A percentile compares a stretch with the other conserved stretches of the same genome.
These are phyloP conservation scores for Omphalea diandra DNA, from an alignment of 441 rosid genomes.

Conservation along the genomic window DNA sequence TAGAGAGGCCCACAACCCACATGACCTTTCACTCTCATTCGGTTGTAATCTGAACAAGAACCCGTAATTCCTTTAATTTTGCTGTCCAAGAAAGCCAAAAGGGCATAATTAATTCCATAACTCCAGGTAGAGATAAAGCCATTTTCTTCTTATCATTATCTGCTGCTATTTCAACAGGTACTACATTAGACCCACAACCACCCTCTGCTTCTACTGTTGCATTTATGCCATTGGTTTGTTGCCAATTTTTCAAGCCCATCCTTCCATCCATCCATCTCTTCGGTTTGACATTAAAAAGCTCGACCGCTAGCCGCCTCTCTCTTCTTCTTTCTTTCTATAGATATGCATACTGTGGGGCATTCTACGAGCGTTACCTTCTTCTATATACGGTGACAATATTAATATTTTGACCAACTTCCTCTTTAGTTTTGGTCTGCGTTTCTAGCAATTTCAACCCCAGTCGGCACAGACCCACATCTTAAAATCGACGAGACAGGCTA, in stretches of 20 bases:
- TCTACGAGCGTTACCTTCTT: too few relatives aligned
- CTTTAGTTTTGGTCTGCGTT: too few relatives aligned
- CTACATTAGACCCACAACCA: background rate
- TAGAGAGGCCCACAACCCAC: slow-evolving; percentile 31
- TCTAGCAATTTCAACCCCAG: too few relatives aligned
- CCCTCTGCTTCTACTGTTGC: slow-evolving; percentile 21
- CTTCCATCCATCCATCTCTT: background rate
- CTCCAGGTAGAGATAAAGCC: background rate
- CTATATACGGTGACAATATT: too few relatives aligned
- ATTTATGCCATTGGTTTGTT: slow-evolving; percentile 24
- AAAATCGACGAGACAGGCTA: too few relatives aligned
- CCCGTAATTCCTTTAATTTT: slow-evolving; percentile 17
- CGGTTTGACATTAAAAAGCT: slow-evolving; percentile 23
- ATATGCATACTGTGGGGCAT: background rate
- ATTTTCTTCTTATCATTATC: background rate
- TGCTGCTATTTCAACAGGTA: background rate
- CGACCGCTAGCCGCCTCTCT: slow-evolving; percentile 3
- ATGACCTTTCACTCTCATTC: slow-evolving; percentile 38
- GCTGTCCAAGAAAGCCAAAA: slow-evolving; percentile 10
- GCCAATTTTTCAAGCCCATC: slow-evolving; percentile 30
- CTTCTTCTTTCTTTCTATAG: background rate
- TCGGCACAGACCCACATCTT: too few relatives aligned
- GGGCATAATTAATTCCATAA: slow-evolving; percentile 16
- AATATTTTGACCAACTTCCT: too few relatives aligned
- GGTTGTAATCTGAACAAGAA: slow-evolving; percentile 21